phyloP scores from a whole-genome alignment of 2,329 filamentous ascomycete species.

The Phyllosticta citribraziliensis region DNA sequence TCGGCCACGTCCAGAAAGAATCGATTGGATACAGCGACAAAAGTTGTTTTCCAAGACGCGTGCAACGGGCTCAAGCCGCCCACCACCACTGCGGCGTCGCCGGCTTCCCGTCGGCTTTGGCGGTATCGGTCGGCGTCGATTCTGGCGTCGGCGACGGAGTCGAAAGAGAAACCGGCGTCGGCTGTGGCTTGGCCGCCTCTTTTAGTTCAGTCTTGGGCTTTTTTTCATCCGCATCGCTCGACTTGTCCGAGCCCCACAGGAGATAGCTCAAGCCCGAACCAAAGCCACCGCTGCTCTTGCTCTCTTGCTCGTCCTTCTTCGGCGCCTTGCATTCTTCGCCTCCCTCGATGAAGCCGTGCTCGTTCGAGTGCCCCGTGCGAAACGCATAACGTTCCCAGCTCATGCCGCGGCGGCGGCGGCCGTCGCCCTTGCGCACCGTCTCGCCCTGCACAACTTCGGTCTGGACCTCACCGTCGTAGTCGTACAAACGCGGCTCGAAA shows the following conservation, averaged over 20 bases:
- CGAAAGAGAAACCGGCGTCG: neutral
- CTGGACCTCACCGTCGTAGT: neutral
- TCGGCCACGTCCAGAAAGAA: too few species aligned
- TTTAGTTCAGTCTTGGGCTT: neutral
- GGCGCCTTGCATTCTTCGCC: neutral
- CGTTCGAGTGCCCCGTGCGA: neutral
- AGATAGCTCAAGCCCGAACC: neutral
- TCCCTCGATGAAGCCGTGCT: constrained; percentile 4
- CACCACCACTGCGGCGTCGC: neutral
- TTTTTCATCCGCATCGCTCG: neutral
- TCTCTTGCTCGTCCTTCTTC: constrained; percentile 1
- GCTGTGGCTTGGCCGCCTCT: neutral
- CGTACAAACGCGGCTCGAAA: constrained; percentile 1
- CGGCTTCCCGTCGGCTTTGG: neutral
- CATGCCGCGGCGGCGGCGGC: constrained; percentile 1
- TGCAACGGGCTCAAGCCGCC: neutral
- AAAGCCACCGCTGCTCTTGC: neutral
- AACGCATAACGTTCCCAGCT: constrained; percentile 8
- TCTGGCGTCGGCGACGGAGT: neutral
- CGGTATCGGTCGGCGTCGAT: neutral
- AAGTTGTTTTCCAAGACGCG: neutral
- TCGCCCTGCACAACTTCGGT: constrained; percentile 4
- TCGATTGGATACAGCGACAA: neutral
- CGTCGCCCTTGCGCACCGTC: neutral
- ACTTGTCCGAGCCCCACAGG: neutral